Base-by-base conservation (phyloP, 352 stramenopile genomes). In the Globisporangium rhizosaccharum region DNA sequence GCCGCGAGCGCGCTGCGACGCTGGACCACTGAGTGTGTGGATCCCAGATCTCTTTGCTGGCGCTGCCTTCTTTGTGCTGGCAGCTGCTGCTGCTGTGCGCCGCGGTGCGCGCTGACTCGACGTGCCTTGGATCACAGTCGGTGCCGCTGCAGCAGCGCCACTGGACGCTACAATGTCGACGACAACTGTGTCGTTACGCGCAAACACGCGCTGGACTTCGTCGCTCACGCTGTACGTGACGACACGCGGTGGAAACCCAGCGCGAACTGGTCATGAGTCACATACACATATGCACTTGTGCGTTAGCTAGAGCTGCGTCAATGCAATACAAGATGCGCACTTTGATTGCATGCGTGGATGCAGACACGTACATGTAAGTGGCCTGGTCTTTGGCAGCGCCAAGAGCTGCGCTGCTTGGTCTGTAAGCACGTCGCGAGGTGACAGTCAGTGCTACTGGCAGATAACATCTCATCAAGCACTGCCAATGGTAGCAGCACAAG, bases 151-250 rank as follows among this genome's bases (percentile, higher is more conserved):
- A 3, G 41, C 57, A 33, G 56, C 58, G 51, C 49, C 58, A 51
- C 51, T 61, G 1, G 46, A 17, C 3, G 45, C 56, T 36, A 26
- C 55, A 23, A 59, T 60, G 45, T 68, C 74, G 2, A 93, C 72
- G 12, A 90, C 73, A n/a, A 93, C 69, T 0, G 79, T 87, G 54
- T 90, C 79, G 52, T 93, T 93, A 44, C 78, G 68, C 26, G 72
- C 65, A 20, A 93, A 78, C 9, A 75, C 67, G 52, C 44, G 61
- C 59, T 87, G 73, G 18, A 93, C 68, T 3, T 70, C 54, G 36
- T 70, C 71, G 2, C 67, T 68, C 18, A 39, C 50, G 1, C 72
- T 50, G 47, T 76, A 78, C 57, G 75, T 66, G 2, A 89, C 50
- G 3, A 59, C 47, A 23, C 64, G 70, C 39, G 81, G 84, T 15